A percentile compares a stretch with the other conserved stretches of the same genome.
Conservation (phyloP, 768 basidiomycete genomes). For the Pleurotus platypus region DNA sequence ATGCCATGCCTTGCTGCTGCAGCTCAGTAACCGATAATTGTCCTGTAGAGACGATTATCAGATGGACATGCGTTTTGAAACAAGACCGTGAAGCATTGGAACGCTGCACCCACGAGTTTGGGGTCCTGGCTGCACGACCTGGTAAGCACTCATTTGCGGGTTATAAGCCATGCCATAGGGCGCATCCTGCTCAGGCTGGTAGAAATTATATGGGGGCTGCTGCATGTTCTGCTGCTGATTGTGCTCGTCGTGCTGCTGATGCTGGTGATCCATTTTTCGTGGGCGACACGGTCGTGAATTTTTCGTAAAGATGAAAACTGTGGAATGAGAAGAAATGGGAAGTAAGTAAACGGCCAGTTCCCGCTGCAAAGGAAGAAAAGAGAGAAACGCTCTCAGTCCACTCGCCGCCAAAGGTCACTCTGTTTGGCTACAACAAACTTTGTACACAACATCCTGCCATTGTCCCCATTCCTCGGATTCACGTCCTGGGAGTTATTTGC, state of each 20-base stretch:
- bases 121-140: slow-evolving; percentile 47
- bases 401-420: background rate
- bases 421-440: slow-evolving; percentile 6
- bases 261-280: slow-evolving; percentile 43
- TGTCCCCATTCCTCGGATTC: too few relatives aligned
- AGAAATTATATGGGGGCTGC: slow-evolving; percentile 45
- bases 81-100: slow-evolving; percentile 21
- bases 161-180: slow-evolving; percentile 51
- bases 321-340: background rate
- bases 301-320: slow-evolving; percentile 3
- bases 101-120: slow-evolving; percentile 71
- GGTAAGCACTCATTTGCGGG: slow-evolving; percentile 58
- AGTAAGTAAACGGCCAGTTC: background rate
- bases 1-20: slow-evolving; percentile 46
- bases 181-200: slow-evolving; percentile 50
- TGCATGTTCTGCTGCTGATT: slow-evolving; percentile 26
- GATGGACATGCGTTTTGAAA: slow-evolving; percentile 60
- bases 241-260: slow-evolving; percentile 45
- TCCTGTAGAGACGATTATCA: slow-evolving; percentile 59
- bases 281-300: background rate
- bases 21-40: slow-evolving; percentile 64
- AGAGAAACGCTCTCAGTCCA: background rate
- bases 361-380: slow-evolving; percentile 1
- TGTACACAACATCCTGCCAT: background rate
- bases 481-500: too few relatives aligned